Evolutionary conservation across 768 basidiomycete species (phyloP).

Genomic region (Suillus ampliporus): DNA sequence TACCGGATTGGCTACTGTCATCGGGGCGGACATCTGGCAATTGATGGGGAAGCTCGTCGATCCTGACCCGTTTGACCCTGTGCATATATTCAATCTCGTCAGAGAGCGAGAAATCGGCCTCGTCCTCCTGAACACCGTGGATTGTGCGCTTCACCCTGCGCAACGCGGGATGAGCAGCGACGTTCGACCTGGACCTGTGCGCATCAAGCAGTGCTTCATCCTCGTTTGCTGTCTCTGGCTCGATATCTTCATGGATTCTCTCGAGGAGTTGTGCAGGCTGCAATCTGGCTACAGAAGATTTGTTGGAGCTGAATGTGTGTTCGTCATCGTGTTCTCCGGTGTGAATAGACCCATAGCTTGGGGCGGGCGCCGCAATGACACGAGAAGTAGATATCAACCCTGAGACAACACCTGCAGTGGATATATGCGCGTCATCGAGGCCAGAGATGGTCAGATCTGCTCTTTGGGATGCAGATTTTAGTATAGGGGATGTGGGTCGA

Average conservation of each 20-base stretch:
- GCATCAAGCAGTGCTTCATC: background rate
- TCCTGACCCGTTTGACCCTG: background rate
- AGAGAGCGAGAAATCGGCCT: background rate
- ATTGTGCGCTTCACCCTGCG: constrained; percentile 7
- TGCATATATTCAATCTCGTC: background rate
- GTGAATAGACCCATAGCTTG: background rate
- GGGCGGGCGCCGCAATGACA: constrained; percentile 2
- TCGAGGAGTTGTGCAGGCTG: background rate
- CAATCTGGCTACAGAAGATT: background rate
- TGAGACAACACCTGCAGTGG: constrained; percentile 3
- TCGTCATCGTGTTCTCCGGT: background rate
- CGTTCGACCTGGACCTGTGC: constrained; percentile 2
- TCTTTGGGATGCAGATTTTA: background rate
- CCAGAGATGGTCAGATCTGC: constrained; percentile 6
- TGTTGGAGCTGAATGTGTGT: constrained; percentile 6
- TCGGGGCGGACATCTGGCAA: background rate
- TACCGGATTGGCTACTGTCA: background rate
- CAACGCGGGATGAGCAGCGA: background rate
- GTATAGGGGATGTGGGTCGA: background rate
- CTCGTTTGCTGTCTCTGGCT: constrained; percentile 2
- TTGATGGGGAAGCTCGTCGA: background rate
- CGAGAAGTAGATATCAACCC: constrained; percentile 4
- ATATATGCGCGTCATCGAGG: constrained; percentile 6
- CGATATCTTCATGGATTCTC: constrained; percentile 1
- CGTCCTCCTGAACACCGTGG: background rate